Conservation (phyloP, 139 green algal genomes). For the Ettlia oleoabundans region DNA sequence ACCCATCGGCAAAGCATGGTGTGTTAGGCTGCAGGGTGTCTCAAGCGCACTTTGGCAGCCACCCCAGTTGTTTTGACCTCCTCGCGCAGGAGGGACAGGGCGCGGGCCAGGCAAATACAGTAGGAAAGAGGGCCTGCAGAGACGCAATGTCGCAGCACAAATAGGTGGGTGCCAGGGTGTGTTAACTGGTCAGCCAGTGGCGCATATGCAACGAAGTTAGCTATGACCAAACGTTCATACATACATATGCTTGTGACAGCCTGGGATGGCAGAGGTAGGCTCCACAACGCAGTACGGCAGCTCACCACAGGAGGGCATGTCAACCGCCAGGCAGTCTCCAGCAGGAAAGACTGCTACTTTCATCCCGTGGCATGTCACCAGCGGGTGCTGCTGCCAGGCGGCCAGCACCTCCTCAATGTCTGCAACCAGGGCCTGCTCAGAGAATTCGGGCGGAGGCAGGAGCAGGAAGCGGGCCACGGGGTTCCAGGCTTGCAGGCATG, state of each 20-base stretch:
- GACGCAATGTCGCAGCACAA: background rate
- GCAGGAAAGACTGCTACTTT: background rate
- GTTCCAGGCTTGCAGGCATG: too few relatives aligned
- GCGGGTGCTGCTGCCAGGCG: background rate
- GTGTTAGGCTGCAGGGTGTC: too few relatives aligned
- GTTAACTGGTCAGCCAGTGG: background rate
- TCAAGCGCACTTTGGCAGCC: background rate
- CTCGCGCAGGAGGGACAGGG: background rate
- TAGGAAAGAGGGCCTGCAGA: constrained; percentile 22
- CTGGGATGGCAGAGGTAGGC: too few relatives aligned
- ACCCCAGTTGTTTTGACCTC: background rate
- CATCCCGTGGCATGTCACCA: background rate
- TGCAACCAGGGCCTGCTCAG: background rate
- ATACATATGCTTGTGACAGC: too few relatives aligned
- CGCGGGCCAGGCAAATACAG: constrained; percentile 12
- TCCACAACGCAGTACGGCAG: too few relatives aligned
- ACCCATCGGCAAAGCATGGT: too few relatives aligned
- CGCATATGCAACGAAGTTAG: too few relatives aligned
- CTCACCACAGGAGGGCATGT: constrained; percentile 22
- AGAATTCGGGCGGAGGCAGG: background rate
- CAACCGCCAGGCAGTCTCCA: constrained; percentile 14
- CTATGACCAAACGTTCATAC: too few relatives aligned
- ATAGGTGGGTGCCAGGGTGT: background rate
- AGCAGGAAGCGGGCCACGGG: background rate
- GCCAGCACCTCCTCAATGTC: background rate